Evolutionary conservation across 805 yeast species (phyloP), one percentile per base, ranked within the genome.

Genomic region (Suhomyces emberorum): DNA sequence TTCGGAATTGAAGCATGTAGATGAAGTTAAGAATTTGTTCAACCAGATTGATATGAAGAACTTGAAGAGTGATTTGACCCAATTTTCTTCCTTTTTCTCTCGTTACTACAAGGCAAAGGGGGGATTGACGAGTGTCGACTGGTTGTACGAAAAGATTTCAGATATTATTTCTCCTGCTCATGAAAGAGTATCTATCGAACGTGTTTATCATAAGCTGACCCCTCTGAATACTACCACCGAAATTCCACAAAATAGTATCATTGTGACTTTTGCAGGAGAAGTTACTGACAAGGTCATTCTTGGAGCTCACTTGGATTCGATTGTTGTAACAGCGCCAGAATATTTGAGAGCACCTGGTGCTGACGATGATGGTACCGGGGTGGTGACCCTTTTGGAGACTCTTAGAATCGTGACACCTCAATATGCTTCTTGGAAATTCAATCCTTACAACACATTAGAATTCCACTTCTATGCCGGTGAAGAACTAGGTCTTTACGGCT

Each of bases 391-490:
- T 21, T 59, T 88, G 37, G 95, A 88, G 57, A 79, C 88, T 1
- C 71, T 88, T 49, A 72, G 93, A 46, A 60, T 84, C 11, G 62
- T 87, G 17, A 58, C 74, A 5, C 65, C n/a, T 12, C 29, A 15
- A 16, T 53, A 57, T 33, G 51, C 44, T 12, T 30, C 47, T 3
- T 60, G 61, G 3, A 63, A 67, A 0, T 71, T 71, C 46, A 50
- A 61, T 39, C 88, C 89, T 10, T 63, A 72, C 28, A 86, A 88
- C 59, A 77, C 95, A 0, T 60, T 91, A 12, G 95, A 91, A 57
- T 89, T 91, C 66, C 98, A 91, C 62, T 91, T 88, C 71, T 91
- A 88, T 65, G 77, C 95, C 16, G 98, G 95, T 1, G 98, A 91
- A 64, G 98, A 91, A 69, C 88, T 86, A 41, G 97, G 96, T 0